A percentile compares a stretch with the other conserved stretches of the same genome.
Evolutionary conservation across 163 green algal genomes (phyloP).

Genomic region (Smithsoniella earleae): DNA sequence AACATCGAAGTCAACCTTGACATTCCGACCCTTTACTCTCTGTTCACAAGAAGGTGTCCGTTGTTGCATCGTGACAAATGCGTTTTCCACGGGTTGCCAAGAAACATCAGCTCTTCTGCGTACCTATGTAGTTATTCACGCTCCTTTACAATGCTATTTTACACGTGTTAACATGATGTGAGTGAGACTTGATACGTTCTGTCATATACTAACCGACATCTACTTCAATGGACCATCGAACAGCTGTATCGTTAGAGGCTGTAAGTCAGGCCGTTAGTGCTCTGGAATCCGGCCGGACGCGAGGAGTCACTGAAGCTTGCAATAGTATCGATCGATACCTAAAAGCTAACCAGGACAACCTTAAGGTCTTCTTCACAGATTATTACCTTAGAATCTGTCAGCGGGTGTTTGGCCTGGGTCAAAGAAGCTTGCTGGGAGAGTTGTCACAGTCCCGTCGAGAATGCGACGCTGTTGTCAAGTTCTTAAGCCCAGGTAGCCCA

Average conservation of each 20-base stretch:
- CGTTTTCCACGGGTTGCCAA: too few relatives aligned
- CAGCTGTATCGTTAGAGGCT: neutral
- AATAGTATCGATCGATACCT: neutral
- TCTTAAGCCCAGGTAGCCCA: neutral
- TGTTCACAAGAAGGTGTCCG: too few relatives aligned
- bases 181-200: too few relatives aligned
- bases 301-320: neutral
- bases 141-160: too few relatives aligned
- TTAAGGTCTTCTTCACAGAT: slow-evolving; percentile 15
- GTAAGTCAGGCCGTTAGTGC: neutral
- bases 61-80: too few relatives aligned
- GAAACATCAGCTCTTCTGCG: too few relatives aligned
- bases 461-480: slow-evolving; percentile 5
- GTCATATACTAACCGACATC: too few relatives aligned
- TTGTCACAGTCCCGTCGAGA: neutral
- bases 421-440: slow-evolving; percentile 12
- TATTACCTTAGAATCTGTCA: slow-evolving; percentile 17
- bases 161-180: too few relatives aligned
- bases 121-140: too few relatives aligned
- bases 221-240: too few relatives aligned
- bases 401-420: neutral
- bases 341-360: slow-evolving; percentile 14
- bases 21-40: too few relatives aligned
- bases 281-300: neutral
- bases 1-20: too few relatives aligned